Base-by-base conservation (phyloP, 495 filamentous ascomycete species). In the Neurospora sp. region DNA sequence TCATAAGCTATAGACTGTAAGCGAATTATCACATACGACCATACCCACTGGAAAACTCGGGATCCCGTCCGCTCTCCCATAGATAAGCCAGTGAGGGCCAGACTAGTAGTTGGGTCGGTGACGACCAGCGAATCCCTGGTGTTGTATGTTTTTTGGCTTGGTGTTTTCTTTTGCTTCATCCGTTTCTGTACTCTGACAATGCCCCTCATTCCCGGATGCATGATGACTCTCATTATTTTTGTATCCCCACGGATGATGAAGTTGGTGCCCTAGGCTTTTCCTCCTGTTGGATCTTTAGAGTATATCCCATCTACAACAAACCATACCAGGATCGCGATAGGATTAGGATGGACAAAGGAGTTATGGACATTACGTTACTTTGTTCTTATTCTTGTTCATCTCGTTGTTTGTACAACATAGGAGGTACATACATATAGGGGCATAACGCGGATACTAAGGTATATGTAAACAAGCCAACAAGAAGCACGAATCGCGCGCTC, bases 91-190 rank as follows among this genome's bases (percentile, higher is more conserved):
- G 74, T 73, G 73, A 79, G 76, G 69, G 79, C 79, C 74, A 73
- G 78, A 82, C 74, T 77, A 84, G 83, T 84, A 85, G 80, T 83
- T 81, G 81, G 82, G 82, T 84, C 78, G 82, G 77, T 81, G 75
- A 81, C 79, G 73, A 80, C 75, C 74, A 78, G 40, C 40, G 40
- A 42, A 43, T 43, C 40, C 40, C 40, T 43, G 40, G 40, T 43
- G 40, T 43, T 43, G 40, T 43, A 43, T 43, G 40, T 43, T 43
- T 43, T 43, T 43, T 8, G n/a, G n/a, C 36, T 8, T 1, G 1
- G 0, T 37, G 31, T 45, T 45, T n/a, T 9, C 17, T 17, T 5
- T 40, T 8, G 0, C n/a, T n/a, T n/a, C n/a, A n/a, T n/a, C n/a
- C n/a, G n/a, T n/a, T n/a, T n/a, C n/a, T n/a, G n/a, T n/a, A n/a